These are phyloP conservation scores for Trichoderma atroviride DNA, from an alignment of 2,329 filamentous ascomycete species.

Conservation along the genomic window DNA sequence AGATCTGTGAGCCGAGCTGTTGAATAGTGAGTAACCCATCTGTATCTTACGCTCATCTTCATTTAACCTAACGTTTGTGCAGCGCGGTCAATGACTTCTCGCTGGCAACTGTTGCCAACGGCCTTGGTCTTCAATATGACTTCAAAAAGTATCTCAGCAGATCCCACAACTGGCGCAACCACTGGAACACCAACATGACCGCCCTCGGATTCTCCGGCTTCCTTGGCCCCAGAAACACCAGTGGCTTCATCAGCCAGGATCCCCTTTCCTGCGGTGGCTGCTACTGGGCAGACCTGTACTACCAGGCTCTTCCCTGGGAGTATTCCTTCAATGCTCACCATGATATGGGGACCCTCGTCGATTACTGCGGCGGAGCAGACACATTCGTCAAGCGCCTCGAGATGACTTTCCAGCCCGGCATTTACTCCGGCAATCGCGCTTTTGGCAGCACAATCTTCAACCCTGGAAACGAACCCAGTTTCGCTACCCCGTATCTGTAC, in stretches of 20 bases:
- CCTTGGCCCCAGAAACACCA: constrained; percentile 61
- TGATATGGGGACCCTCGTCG: constrained; percentile 60
- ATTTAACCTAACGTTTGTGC: neutral
- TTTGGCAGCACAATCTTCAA: constrained; percentile 65
- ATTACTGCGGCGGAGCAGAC: constrained; percentile 55
- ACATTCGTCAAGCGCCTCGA: constrained; percentile 62
- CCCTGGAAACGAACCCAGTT: constrained; percentile 68
- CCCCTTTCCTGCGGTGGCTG: constrained; percentile 63
- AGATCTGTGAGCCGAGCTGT: constrained; percentile 66
- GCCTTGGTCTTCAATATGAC: constrained; percentile 54
- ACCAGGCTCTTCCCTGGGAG: constrained; percentile 64
- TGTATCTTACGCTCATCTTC: neutral
- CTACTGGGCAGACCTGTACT: constrained; percentile 64
- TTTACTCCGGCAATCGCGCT: constrained; percentile 44
- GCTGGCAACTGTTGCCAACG: constrained; percentile 65
- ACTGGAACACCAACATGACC: constrained; percentile 64
- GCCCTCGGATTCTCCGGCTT: constrained; percentile 67
- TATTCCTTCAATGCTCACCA: constrained; percentile 72
- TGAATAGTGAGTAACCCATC: constrained; percentile 54
- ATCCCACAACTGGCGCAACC: constrained; percentile 70
- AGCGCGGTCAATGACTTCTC: constrained; percentile 68
- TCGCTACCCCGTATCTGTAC: constrained; percentile 69
- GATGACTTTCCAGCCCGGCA: constrained; percentile 59
- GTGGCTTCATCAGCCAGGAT: constrained; percentile 55
- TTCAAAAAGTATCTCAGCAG: constrained; percentile 62